A percentile compares a stretch with the other conserved stretches of the same genome.
These are phyloP conservation scores for Xylariaceae sp. DNA, from an alignment of 2,329 filamentous ascomycete genomes.

Conservation along the genomic window DNA sequence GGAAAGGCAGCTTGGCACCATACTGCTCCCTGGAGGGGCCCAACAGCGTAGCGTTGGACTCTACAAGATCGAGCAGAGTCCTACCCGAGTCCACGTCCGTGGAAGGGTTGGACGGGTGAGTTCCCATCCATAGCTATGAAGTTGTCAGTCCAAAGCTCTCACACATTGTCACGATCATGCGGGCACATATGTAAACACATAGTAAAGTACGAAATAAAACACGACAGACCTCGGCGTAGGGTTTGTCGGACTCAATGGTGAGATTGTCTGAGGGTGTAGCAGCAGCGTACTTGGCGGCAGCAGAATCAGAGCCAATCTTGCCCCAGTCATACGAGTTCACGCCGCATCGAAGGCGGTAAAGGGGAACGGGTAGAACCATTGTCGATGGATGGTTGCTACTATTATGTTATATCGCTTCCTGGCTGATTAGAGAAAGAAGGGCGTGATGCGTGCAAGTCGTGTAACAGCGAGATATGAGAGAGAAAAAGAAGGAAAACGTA, in stretches of 20 bases:
- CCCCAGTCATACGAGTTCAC: slow-evolving; percentile 99
- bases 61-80: slow-evolving; percentile 78
- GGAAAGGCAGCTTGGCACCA: slow-evolving; percentile 79
- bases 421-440: neutral
- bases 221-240: slow-evolving; percentile 77
- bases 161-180: neutral
- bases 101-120: slow-evolving; percentile 91
- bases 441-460: no score
- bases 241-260: slow-evolving; percentile 75
- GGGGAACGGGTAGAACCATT: slow-evolving; percentile 62
- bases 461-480: neutral
- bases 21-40: slow-evolving; percentile 67
- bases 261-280: slow-evolving; percentile 74
- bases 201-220: neutral
- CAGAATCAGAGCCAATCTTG: slow-evolving; percentile 81
- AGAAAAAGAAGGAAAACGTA: neutral
- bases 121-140: slow-evolving; percentile 92
- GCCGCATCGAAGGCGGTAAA: slow-evolving; percentile 82
- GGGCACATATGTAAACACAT: no score
- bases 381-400: slow-evolving; percentile 2
- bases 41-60: slow-evolving; percentile 80
- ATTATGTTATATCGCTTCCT: neutral
- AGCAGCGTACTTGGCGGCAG: slow-evolving; percentile 82
- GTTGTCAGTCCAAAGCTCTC: neutral
- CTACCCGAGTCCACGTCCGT: slow-evolving; percentile 81